phyloP scores from a whole-genome alignment of 805 yeast genomes.

The Vanderwaltozyma verrucispora region DNA sequence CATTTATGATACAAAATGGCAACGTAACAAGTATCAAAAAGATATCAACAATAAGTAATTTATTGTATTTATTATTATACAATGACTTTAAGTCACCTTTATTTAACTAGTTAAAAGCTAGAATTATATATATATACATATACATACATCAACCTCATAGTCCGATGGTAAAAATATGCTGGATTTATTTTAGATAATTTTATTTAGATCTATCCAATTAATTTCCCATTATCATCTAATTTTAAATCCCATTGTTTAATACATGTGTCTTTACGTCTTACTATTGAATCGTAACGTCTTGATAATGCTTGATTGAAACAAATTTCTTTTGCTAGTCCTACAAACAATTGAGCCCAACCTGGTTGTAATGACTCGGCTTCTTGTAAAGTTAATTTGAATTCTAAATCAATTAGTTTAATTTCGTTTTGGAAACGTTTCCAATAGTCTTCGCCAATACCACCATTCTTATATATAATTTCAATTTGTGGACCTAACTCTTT shows the following conservation, averaged over 20 bases:
- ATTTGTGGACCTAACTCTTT: constrained; percentile 69
- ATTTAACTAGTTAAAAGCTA: too few relatives aligned
- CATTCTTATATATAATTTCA: constrained; percentile 67
- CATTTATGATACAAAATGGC: too few relatives aligned
- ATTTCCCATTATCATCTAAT: constrained; percentile 22
- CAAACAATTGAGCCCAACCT: constrained; percentile 72
- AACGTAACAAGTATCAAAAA: too few relatives aligned
- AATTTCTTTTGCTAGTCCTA: constrained; percentile 76
- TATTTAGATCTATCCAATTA: constrained; percentile 7
- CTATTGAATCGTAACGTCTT: constrained; percentile 46
- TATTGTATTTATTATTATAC: too few relatives aligned
- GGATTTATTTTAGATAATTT: background rate
- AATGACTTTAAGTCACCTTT: too few relatives aligned
- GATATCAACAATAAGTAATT: too few relatives aligned
- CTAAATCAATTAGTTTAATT: constrained; percentile 68
- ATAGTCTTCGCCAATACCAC: constrained; percentile 84
- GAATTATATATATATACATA: constrained; percentile 5
- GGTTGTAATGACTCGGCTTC: constrained; percentile 67
- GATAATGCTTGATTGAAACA: constrained; percentile 87
- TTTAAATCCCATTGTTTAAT: constrained; percentile 25
- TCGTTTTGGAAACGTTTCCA: constrained; percentile 73
- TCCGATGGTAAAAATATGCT: too few relatives aligned
- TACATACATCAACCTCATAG: background rate
- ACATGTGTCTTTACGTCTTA: constrained; percentile 30
- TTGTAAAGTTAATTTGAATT: constrained; percentile 60